Evolutionary conservation across 352 stramenopile species (phyloP), one percentile per base, ranked within the genome.

Genomic region (Elongisporangium senticosum): DNA sequence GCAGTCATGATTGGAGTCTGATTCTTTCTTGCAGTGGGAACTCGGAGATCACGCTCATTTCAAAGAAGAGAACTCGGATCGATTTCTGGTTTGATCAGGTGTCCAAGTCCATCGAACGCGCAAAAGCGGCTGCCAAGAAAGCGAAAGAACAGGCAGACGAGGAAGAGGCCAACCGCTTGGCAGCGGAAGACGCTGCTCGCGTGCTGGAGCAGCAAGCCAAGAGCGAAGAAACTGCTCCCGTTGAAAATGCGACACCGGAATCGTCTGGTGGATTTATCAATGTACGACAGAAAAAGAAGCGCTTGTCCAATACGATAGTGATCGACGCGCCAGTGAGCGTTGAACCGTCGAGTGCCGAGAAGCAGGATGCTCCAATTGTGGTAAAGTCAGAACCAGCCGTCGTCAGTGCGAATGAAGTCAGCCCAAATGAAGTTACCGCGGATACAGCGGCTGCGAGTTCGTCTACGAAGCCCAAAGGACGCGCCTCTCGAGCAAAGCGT

Each of bases 21-120:
- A 52, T 77, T 2, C 54, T 85, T 53, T 67, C 59, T 2, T 37
- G 40, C 23, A 54, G 26, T 23, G 51, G 26, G 33, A 39, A 19
- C 24, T 17, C 20, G 14, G 43, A 20, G 14, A 49, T 72, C 11
- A 65, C 58, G 5, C 50, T 84, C 0, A 63, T 79, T 55, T 75
- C 74, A 3, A 75, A 72, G 49, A 77, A 75, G 40, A 57, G 75
- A 50, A 71, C 70, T 22, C 71, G 75, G 59, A 75, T 85, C 33
- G 75, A 85, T 24, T 85, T 75, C 53, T 85, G 72, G 75, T 85
- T 71, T 64, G 75, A 85, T 64, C 70, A 82, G 68, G 65, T 85
- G 24, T 77, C 61, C 28, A 79, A 78, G 47, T 54, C 58, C 22
- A 55, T 82, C 22, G 65, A 75, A 48, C 64, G 39, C 52, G 64